A percentile compares a stretch with the other conserved stretches of the same genome.
phyloP scores from a whole-genome alignment of 148 eudicot species.

The Rheum nobile region DNA sequence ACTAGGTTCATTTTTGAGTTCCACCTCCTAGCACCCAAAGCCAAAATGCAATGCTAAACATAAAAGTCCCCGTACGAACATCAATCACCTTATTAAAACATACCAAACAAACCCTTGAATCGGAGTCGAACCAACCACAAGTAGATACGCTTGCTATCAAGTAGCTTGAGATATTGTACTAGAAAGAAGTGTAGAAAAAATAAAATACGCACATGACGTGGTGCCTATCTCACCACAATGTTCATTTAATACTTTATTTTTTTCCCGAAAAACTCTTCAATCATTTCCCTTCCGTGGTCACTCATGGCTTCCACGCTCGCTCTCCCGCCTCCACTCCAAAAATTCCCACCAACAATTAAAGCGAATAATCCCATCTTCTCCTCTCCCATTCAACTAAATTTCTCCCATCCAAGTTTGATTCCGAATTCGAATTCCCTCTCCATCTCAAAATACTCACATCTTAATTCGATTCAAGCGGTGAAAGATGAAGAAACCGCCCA shows the following conservation, averaged over 20 bases:
- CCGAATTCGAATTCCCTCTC: background rate
- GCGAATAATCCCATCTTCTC: background rate
- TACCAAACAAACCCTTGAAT: too few species aligned
- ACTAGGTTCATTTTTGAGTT: too few species aligned
- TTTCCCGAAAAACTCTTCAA: background rate
- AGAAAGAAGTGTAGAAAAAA: background rate
- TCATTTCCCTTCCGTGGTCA: background rate
- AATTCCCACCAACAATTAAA: background rate
- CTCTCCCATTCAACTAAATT: background rate
- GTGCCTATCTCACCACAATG: background rate
- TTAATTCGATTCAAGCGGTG: constrained; percentile 23
- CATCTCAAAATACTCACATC: background rate
- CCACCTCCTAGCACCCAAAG: too few species aligned
- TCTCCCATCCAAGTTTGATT: background rate
- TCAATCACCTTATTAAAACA: too few species aligned
- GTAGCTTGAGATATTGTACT: too few species aligned
- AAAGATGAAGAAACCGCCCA: constrained; percentile 35
- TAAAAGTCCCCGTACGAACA: too few species aligned
- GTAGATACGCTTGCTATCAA: too few species aligned
- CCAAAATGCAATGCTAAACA: too few species aligned
- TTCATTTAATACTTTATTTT: background rate
- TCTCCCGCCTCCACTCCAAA: constrained; percentile 1
- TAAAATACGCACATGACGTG: background rate
- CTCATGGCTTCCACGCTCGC: constrained; percentile 9
- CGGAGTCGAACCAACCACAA: too few species aligned